Base-by-base conservation (phyloP, 306 rosid genomes). In the Vachellia collinsii region DNA sequence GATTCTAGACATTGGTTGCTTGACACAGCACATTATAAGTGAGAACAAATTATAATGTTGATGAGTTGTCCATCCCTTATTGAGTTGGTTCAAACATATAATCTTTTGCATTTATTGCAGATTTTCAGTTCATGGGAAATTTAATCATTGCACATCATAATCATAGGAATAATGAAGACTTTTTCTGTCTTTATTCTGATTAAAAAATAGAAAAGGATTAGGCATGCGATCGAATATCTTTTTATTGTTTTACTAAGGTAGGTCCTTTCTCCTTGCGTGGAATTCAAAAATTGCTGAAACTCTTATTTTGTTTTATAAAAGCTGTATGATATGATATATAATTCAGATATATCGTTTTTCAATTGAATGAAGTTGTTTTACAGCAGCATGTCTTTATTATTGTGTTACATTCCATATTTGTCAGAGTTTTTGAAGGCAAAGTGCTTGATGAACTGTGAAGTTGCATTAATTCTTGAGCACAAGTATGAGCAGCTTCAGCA, bases 401-500 rank as follows among this genome's bases (percentile, higher is more conserved):
- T 22, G 37, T 34, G 54, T 66, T 11, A 42, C 84, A 41, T 42
- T 83, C 80, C 54, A 51, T 63, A 37, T 61, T 62, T 47, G 36
- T 38, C 84, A 94, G 99, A 95, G 85, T 95, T 95, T 83, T 82
- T 95, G 87, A 95, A 95, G 86, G 99, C 99, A 19, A 95, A 95
- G 85, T 95, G 98, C 68, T 87, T 93, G 77, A 95, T 93, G 99
- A 95, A 95, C 84, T 95, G 97, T 76, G 99, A 95, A 76, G 99
- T 95, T 80, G 62, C 97, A 4, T 87, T 95, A 90, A 95, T 95
- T 85, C 98, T 95, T 58, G 99, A 95, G 70, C 99, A 89, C 81
- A 95, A 95, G 82, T 95, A 88, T 79, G 98, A 95, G 88, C 98
- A 93, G 86, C 98, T 93, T 89, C 99, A 93, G 80, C 97, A 95